Percentiles rank a stretch among this genome's conserved stretches.
These are phyloP conservation scores for Orbilia quercus DNA, from an alignment of 2,329 filamentous ascomycete species.

Conservation along the genomic window DNA sequence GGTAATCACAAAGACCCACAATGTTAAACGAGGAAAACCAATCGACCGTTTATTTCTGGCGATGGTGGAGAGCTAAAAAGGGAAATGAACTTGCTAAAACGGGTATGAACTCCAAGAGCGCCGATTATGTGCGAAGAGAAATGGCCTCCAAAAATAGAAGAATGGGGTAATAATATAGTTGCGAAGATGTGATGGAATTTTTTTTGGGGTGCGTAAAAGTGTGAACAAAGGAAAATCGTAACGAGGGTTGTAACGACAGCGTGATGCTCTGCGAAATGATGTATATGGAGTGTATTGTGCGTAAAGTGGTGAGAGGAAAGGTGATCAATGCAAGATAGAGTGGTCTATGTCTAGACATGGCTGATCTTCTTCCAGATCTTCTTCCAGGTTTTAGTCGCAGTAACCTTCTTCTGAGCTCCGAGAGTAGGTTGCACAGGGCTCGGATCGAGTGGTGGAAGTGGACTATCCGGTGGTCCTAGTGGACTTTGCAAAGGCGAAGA, in stretches of 20 bases:
- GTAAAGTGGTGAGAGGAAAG: slow-evolving; percentile 23
- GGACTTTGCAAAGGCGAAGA: slow-evolving; percentile 58
- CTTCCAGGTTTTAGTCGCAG: slow-evolving; percentile 42
- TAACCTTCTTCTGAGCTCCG: slow-evolving; percentile 31
- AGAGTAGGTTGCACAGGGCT: slow-evolving; percentile 8
- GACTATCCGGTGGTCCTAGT: slow-evolving; percentile 39
- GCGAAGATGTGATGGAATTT: slow-evolving; percentile 9
- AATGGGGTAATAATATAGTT: slow-evolving; percentile 11
- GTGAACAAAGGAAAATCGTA: slow-evolving; percentile 55
- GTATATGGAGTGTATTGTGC: slow-evolving; percentile 4
- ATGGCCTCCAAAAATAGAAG: slow-evolving; percentile 34
- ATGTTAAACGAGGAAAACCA: slow-evolving; percentile 23
- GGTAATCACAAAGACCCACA: slow-evolving; percentile 24
- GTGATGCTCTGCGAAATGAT: slow-evolving; percentile 1
- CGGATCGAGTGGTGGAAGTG: slow-evolving; percentile 26
- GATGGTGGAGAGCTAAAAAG: slow-evolving; percentile 23
- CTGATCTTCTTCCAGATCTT: slow-evolving; percentile 56
- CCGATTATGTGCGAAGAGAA: slow-evolving; percentile 28
- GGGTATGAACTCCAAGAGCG: slow-evolving; percentile 44
- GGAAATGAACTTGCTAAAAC: slow-evolving; percentile 28
- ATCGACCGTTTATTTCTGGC: slow-evolving; percentile 49
- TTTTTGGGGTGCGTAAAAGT: slow-evolving; percentile 15
- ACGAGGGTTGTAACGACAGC: too few relatives aligned
- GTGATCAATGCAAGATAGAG: slow-evolving; percentile 10
- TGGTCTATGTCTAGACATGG: slow-evolving; percentile 26